Evolutionary conservation across 2,329 filamentous ascomycete species (phyloP), one percentile per base, ranked within the genome.

Genomic region (Aschersonia sp.): DNA sequence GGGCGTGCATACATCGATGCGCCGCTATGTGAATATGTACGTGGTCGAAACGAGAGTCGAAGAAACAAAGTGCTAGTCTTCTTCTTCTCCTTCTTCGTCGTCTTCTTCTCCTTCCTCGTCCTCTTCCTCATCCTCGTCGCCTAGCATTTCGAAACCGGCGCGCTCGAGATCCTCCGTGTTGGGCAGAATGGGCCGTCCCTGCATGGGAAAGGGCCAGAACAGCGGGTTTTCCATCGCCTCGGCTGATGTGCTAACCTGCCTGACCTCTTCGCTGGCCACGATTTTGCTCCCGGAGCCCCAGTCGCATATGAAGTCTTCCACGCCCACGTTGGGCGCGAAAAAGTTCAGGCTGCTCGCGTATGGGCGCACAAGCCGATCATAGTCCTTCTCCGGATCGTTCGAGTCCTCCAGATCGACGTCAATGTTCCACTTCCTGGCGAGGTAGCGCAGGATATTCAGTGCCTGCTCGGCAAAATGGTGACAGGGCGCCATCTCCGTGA

Each of bases 141-240:
- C 22, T 4, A 72, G 35, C 29, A 68, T 50, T 30, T 64, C 65
- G 55, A 79, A 79, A 0, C 76, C 76, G 2, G 75, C 72, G 32
- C 72, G 67, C 53, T 70, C 63, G 46, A 79, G 54, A 45, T 68
- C 63, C 32, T 64, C 55, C 1, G 73, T 72, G 0, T 58, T 63
- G 0, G 72, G 68, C 31, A 79, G 52, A 49, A 78, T 72, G 4
- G 75, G 75, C 29, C 74, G 65, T 0, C 75, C 75, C 53, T 78
- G 75, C 71, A 78, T 72, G 0, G 76, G 75, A 50, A 78, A 79
- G 1, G 75, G 74, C 76, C 76, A 79, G 54, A 78, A 78, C 2
- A 78, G 60, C 14, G 75, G 75, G 47, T 77, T 77, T 50, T 75
- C 69, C 51, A 69, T 58, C 22, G 55, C 60, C 29, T 68, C 66